Evolutionary conservation across 345 rosid species (phyloP).

Genomic region (Rhizophora apiculata): DNA sequence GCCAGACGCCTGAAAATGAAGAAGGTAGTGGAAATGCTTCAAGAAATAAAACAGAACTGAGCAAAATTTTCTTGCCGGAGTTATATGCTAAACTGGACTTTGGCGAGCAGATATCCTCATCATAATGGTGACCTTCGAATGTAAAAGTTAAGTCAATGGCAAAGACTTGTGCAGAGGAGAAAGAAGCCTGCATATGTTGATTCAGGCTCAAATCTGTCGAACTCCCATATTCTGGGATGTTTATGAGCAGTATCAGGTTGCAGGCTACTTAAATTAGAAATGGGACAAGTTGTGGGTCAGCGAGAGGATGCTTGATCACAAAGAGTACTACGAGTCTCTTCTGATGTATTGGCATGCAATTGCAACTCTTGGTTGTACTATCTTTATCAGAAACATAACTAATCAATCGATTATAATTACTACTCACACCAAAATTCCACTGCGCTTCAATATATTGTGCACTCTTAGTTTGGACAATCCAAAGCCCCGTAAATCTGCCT

Average conservation of each 20-base stretch:
- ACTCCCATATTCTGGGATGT: constrained; percentile 5
- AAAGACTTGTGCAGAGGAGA: background rate
- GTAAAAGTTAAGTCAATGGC: background rate
- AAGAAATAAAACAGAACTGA: constrained; percentile 61
- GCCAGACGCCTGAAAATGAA: constrained; percentile 36
- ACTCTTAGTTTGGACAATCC: background rate
- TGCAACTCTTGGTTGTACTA: constrained; percentile 15
- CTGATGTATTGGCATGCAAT: constrained; percentile 21
- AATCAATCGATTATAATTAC: constrained; percentile 4
- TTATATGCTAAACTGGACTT: background rate
- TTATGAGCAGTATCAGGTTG: constrained; percentile 12
- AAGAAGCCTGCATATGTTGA: background rate
- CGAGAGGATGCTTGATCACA: constrained; percentile 6
- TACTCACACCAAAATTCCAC: constrained; percentile 4
- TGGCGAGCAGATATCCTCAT: constrained; percentile 7
- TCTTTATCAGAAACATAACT: constrained; percentile 13
- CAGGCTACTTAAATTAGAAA: constrained; percentile 5
- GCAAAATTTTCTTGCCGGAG: constrained; percentile 4
- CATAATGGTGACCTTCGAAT: background rate
- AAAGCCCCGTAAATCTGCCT: too few relatives aligned
- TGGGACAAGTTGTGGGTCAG: constrained; percentile 6
- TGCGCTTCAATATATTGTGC: background rate
- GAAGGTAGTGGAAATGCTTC: constrained; percentile 37
- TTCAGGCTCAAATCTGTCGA: constrained; percentile 15
- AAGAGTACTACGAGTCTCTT: constrained; percentile 10